Conservation (phyloP, 1,139 yeast genomes). For the Taiozyma onychis region DNA sequence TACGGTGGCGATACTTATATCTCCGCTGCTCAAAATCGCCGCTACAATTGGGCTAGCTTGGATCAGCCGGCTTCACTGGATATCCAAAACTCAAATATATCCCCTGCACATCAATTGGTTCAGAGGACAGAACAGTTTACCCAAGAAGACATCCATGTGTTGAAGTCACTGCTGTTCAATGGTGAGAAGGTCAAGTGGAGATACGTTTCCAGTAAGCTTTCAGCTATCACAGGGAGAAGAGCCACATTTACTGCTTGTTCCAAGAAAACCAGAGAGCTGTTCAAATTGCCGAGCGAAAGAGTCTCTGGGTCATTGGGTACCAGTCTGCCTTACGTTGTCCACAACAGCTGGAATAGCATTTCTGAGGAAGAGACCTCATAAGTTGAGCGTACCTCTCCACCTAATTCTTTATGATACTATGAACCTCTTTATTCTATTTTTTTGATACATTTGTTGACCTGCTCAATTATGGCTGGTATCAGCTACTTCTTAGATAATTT, state of each 20-base stretch:
- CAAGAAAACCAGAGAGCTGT: conserved; percentile 35
- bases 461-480: not conserved
- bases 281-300: conserved; percentile 33
- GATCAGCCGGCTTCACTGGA: conserved; percentile 1
- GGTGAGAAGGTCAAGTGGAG: conserved; percentile 40
- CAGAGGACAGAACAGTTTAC: conserved; percentile 15
- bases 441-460: not conserved
- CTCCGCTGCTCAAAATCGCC: not conserved
- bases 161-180: conserved; percentile 29
- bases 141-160: conserved; percentile 28
- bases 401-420: not conserved
- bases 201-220: conserved; percentile 29
- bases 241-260: conserved; percentile 36
- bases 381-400: not conserved
- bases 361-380: conserved; percentile 10
- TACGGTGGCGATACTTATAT: conserved; percentile 6
- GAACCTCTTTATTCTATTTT: not conserved
- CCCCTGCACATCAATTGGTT: not conserved
- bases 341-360: conserved; percentile 33
- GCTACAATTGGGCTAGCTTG: conserved; percentile 1
- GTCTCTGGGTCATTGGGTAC: conserved; percentile 31
- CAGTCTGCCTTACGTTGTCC: conserved; percentile 34
- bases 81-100: not conserved
- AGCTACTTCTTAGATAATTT: not conserved
- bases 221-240: conserved; percentile 23